Percentiles rank a stretch among this genome's conserved stretches.
Conservation (phyloP, 208 protist genomes). For the Histomonas meleagridis region DNA sequence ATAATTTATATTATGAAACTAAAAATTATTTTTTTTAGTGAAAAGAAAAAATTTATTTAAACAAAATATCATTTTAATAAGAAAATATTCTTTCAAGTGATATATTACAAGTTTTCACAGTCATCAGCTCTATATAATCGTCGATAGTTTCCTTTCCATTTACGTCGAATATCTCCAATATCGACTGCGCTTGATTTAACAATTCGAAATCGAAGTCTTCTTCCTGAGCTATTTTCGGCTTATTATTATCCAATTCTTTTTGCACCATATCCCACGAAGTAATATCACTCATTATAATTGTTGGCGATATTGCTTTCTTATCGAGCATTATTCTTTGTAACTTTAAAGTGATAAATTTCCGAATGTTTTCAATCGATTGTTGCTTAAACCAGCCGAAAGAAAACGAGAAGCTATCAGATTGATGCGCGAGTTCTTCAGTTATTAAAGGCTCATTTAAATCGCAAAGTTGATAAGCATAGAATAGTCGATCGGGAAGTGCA, state of each 20-base stretch:
- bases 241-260: neutral
- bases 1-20: too few species aligned
- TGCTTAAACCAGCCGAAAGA: neutral
- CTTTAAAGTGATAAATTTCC: neutral
- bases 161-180: neutral
- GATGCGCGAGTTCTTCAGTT: neutral
- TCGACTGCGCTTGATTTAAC: neutral
- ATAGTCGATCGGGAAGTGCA: neutral
- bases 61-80: too few species aligned
- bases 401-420: neutral
- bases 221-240: neutral
- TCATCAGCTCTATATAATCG: neutral
- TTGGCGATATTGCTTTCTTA: neutral
- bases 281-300: neutral
- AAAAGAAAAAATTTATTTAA: too few species aligned
- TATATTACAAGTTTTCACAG: neutral
- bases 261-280: neutral
- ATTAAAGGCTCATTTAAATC: neutral
- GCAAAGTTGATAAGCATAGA: neutral
- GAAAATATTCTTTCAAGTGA: too few species aligned
- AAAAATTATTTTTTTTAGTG: too few species aligned
- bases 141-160: neutral
- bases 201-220: neutral
- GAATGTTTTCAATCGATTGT: neutral
- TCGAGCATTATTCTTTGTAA: neutral